These are phyloP conservation scores for Setomelanomma holmii DNA, from an alignment of 2,329 filamentous ascomycete genomes.

Conservation along the genomic window DNA sequence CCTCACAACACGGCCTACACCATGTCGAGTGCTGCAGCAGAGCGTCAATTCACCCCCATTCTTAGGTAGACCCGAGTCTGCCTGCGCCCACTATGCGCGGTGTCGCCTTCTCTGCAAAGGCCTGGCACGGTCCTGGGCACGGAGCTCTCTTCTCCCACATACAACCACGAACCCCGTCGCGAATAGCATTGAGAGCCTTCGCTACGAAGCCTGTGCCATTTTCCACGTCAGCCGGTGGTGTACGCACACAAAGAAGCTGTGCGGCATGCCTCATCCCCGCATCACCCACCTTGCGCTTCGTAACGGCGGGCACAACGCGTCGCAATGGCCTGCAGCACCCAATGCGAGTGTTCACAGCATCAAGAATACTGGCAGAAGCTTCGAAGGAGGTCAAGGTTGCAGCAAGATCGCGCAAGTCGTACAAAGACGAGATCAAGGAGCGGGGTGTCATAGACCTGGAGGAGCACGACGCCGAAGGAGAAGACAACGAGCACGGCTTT, in stretches of 20 bases:
- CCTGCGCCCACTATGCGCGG: slow-evolving; percentile 43
- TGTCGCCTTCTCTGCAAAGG: slow-evolving; percentile 38
- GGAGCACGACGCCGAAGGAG: slow-evolving; percentile 56
- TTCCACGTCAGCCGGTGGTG: background rate
- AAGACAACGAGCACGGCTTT: slow-evolving; percentile 68
- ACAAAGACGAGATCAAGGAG: slow-evolving; percentile 49
- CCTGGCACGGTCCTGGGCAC: slow-evolving; percentile 44
- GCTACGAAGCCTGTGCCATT: slow-evolving; percentile 14
- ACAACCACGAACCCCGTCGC: slow-evolving; percentile 32
- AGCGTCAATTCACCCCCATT: slow-evolving; percentile 15
- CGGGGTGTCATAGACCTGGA: slow-evolving; percentile 45
- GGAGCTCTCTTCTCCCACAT: slow-evolving; percentile 44
- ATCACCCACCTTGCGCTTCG: slow-evolving; percentile 17
- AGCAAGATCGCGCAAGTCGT: slow-evolving; percentile 38
- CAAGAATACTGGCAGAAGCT: slow-evolving; percentile 35
- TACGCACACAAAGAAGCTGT: slow-evolving; percentile 8
- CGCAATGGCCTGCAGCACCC: slow-evolving; percentile 36
- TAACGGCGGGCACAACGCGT: slow-evolving; percentile 26
- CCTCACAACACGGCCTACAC: slow-evolving; percentile 10
- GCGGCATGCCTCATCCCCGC: slow-evolving; percentile 19
- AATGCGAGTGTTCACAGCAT: slow-evolving; percentile 36
- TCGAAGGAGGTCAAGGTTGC: slow-evolving; percentile 21
- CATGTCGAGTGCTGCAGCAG: slow-evolving; percentile 34
- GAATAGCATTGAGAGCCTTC: slow-evolving; percentile 24
- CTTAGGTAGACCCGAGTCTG: slow-evolving; percentile 34